Conservation (phyloP, 176 grass and related monocot genomes). For the Lolium rigidum region DNA sequence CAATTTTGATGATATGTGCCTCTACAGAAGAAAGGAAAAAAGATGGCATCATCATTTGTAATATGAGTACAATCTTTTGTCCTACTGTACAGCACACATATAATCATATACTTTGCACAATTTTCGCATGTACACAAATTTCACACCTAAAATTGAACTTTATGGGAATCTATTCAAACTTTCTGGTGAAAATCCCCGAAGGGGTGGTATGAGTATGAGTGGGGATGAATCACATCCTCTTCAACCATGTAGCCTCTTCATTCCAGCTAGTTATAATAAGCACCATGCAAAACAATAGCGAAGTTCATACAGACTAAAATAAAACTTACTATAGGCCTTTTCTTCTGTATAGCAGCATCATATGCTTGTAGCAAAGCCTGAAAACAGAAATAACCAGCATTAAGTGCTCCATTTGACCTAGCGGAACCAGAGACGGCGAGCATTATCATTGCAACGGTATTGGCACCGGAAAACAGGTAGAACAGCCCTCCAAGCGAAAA, state of each 20-base stretch:
- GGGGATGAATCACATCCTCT: not conserved
- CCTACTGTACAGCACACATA: not conserved
- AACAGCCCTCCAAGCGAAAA: conserved; percentile 86
- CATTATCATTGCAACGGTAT: conserved; percentile 80
- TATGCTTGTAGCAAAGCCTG: conserved; percentile 74
- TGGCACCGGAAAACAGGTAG: conserved; percentile 86
- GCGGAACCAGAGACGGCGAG: conserved; percentile 90
- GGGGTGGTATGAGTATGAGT: not conserved
- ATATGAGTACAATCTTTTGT: not conserved
- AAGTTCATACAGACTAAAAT: not conserved
- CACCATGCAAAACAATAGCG: not conserved
- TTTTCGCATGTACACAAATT: not conserved
- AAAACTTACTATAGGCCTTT: conserved; percentile 64
- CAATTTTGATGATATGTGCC: not conserved
- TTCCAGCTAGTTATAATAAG: not conserved
- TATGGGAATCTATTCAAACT: not conserved
- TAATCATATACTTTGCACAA: not conserved
- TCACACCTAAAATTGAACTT: not conserved
- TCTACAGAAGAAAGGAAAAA: not conserved
- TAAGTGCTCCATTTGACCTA: conserved; percentile 93
- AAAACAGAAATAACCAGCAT: conserved; percentile 99
- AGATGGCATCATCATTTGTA: not conserved
- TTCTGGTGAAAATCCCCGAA: conserved; percentile 1
- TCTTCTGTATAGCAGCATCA: conserved; percentile 69
- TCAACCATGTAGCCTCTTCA: not conserved